Evolutionary conservation across 192 early-diverging fungal species (phyloP).

Genomic region (Umbelopsis ramanniana): DNA sequence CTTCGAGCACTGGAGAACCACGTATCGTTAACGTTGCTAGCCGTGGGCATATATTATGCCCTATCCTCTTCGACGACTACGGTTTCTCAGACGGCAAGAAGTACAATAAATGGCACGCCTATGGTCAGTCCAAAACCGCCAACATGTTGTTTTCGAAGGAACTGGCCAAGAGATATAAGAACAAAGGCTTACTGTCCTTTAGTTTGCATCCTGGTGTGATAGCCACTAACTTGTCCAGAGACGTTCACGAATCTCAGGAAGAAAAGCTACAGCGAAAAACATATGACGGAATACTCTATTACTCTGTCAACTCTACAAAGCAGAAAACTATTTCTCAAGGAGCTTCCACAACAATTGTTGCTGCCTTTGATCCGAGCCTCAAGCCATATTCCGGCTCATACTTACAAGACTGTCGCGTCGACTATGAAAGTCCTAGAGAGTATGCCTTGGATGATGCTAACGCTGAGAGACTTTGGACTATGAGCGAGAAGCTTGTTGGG

Average conservation of each 20-base stretch:
- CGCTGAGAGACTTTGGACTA: neutral
- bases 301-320: neutral
- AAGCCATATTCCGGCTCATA: neutral
- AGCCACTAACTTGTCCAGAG: neutral
- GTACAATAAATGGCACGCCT: conserved; percentile 7
- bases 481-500: neutral
- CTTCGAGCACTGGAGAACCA: conserved; percentile 19
- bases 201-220: conserved; percentile 15
- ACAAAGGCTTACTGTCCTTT: neutral
- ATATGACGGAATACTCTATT: neutral
- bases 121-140: conserved; percentile 24
- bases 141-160: conserved; percentile 21
- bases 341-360: neutral
- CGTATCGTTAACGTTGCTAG: conserved; percentile 20
- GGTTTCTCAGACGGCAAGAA: conserved; percentile 2
- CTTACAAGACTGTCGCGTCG: neutral
- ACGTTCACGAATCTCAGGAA: neutral
- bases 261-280: neutral
- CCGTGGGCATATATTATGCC: neutral
- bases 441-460: neutral
- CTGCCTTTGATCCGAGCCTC: neutral
- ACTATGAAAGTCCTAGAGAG: neutral
- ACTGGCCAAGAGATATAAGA: neutral
- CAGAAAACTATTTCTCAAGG: conserved; percentile 12
- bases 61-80: conserved; percentile 17